These are phyloP conservation scores for Yamadazyma dushanensis DNA, from an alignment of 1,139 yeast genomes.

Conservation along the genomic window DNA sequence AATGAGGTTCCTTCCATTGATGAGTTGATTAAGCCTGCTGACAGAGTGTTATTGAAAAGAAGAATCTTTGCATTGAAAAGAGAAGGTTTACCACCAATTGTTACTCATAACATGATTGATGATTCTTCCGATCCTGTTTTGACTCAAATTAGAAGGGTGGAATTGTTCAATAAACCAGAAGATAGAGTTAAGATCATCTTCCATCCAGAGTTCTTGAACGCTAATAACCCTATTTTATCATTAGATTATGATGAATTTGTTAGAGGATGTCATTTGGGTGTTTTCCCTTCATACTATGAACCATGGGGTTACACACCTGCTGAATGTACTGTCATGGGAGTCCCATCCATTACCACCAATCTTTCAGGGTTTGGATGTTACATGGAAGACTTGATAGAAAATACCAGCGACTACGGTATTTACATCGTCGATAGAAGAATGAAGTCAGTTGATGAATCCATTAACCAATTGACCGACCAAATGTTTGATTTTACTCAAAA, in stretches of 20 bases:
- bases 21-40: constrained; percentile 84
- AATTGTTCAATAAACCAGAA: constrained; percentile 82
- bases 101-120: constrained; percentile 96
- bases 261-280: constrained; percentile 97
- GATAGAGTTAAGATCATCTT: constrained; percentile 94
- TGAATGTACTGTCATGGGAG: constrained; percentile 99
- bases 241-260: constrained; percentile 97
- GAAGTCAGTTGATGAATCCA: constrained; percentile 91
- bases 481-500: constrained; percentile 88
- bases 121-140: constrained; percentile 89
- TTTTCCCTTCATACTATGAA: constrained; percentile 96
- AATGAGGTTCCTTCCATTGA: constrained; percentile 62
- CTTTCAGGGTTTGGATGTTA: constrained; percentile 97
- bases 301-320: constrained; percentile 99
- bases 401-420: constrained; percentile 93
- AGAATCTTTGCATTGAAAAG: constrained; percentile 92
- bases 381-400: constrained; percentile 96
- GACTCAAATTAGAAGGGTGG: constrained; percentile 89
- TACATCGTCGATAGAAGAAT: constrained; percentile 94
- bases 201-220: constrained; percentile 96
- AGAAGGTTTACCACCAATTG: constrained; percentile 88
- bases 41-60: constrained; percentile 85
- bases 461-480: constrained; percentile 83
- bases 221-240: constrained; percentile 91
- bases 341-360: constrained; percentile 96